A percentile compares a stretch with the other conserved stretches of the same genome.
Conservation (phyloP, 129 eudicot genomes). For the Helichrysum umbraculigerum region DNA sequence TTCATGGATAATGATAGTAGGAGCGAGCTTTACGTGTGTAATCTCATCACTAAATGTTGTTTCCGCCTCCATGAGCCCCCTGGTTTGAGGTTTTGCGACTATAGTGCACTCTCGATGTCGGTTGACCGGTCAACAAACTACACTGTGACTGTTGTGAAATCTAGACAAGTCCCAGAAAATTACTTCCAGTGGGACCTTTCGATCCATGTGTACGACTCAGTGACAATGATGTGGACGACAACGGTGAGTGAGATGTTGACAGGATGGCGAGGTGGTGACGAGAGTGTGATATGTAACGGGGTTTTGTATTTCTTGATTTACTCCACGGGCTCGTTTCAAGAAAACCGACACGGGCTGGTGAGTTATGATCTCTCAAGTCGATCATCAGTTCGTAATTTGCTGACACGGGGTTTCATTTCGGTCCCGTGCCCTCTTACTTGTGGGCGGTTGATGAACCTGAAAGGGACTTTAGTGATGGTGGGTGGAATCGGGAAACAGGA, state of each 20-base stretch:
- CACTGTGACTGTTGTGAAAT: slow-evolving; percentile 65
- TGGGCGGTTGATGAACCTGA: slow-evolving; percentile 91
- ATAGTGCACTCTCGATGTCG: slow-evolving; percentile 70
- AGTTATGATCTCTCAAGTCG: slow-evolving; percentile 51
- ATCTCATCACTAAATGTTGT: slow-evolving; percentile 64
- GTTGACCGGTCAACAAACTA: slow-evolving; percentile 52
- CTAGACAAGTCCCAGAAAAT: slow-evolving; percentile 80
- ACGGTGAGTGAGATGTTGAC: slow-evolving; percentile 60
- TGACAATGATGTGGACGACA: slow-evolving; percentile 62
- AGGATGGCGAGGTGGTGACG: slow-evolving; percentile 97
- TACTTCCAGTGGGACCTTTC: slow-evolving; percentile 87
- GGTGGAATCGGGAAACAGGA: slow-evolving; percentile 98
- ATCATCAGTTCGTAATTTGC: slow-evolving; percentile 31
- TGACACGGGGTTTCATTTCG: slow-evolving; percentile 52
- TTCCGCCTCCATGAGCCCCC: slow-evolving; percentile 61
- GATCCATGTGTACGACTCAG: slow-evolving; percentile 73
- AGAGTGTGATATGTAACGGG: slow-evolving; percentile 81
- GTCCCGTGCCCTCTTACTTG: slow-evolving; percentile 95
- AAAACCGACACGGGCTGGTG: slow-evolving; percentile 71
- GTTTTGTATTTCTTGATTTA: slow-evolving; percentile 77
- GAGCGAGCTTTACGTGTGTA: slow-evolving; percentile 73
- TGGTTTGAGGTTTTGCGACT: slow-evolving; percentile 63
- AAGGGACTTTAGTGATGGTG: slow-evolving; percentile 77
- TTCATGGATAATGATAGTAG: slow-evolving; percentile 84
- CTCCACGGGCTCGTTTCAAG: slow-evolving; percentile 58